Conservation (phyloP, 2,329 filamentous ascomycete genomes). For the Cladosporium sp. region DNA sequence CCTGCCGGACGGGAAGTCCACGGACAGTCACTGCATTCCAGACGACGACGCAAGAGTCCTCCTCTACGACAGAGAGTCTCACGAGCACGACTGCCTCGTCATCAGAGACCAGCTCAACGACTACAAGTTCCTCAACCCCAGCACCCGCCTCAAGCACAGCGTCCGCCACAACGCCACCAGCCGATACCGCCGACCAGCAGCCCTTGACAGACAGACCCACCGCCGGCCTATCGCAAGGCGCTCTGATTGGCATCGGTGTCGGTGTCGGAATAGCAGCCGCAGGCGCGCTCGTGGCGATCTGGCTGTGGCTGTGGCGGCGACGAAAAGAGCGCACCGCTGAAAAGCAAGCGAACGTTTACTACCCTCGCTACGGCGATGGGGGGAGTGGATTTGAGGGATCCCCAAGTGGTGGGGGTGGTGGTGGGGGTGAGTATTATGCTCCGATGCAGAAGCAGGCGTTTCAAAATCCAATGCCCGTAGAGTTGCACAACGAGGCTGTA, state of each 20-base stretch:
- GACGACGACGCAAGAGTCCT: neutral
- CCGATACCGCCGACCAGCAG: too few species aligned
- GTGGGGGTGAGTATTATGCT: too few species aligned
- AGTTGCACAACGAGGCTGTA: too few species aligned
- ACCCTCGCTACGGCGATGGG: too few species aligned
- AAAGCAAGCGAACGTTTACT: too few species aligned
- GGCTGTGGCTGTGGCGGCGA: neutral
- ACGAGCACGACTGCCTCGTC: neutral
- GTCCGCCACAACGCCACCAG: too few species aligned
- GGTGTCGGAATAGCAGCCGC: neutral
- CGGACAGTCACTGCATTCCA: slow-evolving; percentile 4
- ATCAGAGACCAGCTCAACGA: neutral
- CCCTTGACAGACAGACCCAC: neutral
- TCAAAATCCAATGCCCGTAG: too few species aligned
- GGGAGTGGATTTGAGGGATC: too few species aligned
- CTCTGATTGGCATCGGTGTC: neutral
- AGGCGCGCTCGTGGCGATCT: neutral
- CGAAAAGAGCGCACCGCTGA: neutral
- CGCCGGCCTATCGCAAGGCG: neutral
- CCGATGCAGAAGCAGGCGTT: too few species aligned
- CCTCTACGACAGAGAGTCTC: neutral
- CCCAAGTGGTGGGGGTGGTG: too few species aligned
- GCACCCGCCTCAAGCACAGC: too few species aligned
- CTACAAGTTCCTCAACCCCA: neutral
- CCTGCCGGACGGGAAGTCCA: neutral